Evolutionary conservation across 2,329 filamentous ascomycete genomes (phyloP).

Genomic region (Fusarium pininemorale): DNA sequence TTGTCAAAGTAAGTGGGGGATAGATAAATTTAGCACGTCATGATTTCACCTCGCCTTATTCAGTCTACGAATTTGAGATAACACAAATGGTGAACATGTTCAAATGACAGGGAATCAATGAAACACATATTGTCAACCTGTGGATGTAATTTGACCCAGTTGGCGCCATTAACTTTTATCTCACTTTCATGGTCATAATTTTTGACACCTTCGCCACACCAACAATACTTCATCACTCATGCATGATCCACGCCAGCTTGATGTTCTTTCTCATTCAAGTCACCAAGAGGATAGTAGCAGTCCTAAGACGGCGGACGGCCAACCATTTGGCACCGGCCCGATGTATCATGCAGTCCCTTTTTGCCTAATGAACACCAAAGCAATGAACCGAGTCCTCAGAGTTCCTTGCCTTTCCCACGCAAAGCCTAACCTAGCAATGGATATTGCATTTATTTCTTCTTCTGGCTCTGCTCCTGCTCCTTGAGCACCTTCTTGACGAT

Average conservation of each 20-base stretch:
- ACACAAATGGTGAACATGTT: neutral
- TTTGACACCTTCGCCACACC: slow-evolving; percentile 3
- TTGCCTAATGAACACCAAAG: slow-evolving; percentile 63
- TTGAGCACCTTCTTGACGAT: slow-evolving; percentile 99
- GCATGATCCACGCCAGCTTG: slow-evolving; percentile 46
- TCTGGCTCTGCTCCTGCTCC: slow-evolving; percentile 84
- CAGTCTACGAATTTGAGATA: neutral
- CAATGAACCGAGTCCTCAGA: slow-evolving; percentile 56
- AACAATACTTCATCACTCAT: slow-evolving; percentile 30
- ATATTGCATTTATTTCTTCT: slow-evolving; percentile 71
- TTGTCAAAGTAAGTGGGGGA: slow-evolving; percentile 33
- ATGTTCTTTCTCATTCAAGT: slow-evolving; percentile 56
- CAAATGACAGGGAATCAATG: neutral
- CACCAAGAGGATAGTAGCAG: slow-evolving; percentile 56
- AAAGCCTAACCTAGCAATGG: slow-evolving; percentile 46
- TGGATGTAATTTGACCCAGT: slow-evolving; percentile 17
- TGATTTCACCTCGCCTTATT: slow-evolving; percentile 19
- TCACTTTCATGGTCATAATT: slow-evolving; percentile 11
- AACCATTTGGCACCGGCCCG: slow-evolving; percentile 49
- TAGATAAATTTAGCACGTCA: slow-evolving; percentile 44
- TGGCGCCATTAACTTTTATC: slow-evolving; percentile 24
- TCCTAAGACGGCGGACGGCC: slow-evolving; percentile 57
- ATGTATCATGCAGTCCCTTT: slow-evolving; percentile 61
- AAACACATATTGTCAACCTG: neutral
- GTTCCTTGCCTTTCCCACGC: slow-evolving; percentile 49